Evolutionary conservation across 169 alveolate genomes (phyloP).

Genomic region (Plasmodium malariae): DNA sequence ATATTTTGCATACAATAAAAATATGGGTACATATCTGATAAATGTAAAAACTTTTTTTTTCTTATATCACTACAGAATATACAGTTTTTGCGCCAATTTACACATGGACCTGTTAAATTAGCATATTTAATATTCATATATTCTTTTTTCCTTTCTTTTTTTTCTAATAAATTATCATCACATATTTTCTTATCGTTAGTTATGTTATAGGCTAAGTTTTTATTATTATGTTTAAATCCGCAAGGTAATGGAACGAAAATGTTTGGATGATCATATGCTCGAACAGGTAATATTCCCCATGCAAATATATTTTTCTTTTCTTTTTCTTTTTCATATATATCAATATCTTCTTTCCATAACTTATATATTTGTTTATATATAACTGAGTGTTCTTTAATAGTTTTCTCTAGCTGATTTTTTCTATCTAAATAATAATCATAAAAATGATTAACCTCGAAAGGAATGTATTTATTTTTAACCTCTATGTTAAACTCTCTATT

Average conservation of each 20-base stretch:
- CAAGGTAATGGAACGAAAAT: slow-evolving; percentile 91
- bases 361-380: slow-evolving; percentile 54
- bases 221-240: slow-evolving; percentile 88
- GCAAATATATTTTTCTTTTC: slow-evolving; percentile 83
- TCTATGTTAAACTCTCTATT: slow-evolving; percentile 42
- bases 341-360: slow-evolving; percentile 78
- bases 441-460: slow-evolving; percentile 5
- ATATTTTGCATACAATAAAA: slow-evolving; percentile 42
- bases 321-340: slow-evolving; percentile 72
- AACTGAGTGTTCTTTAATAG: slow-evolving; percentile 36
- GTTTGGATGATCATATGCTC: slow-evolving; percentile 91
- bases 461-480: slow-evolving; percentile 32
- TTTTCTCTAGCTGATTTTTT: slow-evolving; percentile 44
- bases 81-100: slow-evolving; percentile 82
- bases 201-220: slow-evolving; percentile 83
- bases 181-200: slow-evolving; percentile 19
- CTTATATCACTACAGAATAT: slow-evolving; percentile 43
- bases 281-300: slow-evolving; percentile 93
- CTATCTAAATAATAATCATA: slow-evolving; percentile 30
- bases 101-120: slow-evolving; percentile 83
- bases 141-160: slow-evolving; percentile 79
- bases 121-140: slow-evolving; percentile 84
- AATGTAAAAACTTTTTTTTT: slow-evolving; percentile 30
- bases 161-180: slow-evolving; percentile 73
- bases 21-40: slow-evolving; percentile 24